Evolutionary conservation across 768 basidiomycete genomes (phyloP).

Genomic region (Russula sp.): DNA sequence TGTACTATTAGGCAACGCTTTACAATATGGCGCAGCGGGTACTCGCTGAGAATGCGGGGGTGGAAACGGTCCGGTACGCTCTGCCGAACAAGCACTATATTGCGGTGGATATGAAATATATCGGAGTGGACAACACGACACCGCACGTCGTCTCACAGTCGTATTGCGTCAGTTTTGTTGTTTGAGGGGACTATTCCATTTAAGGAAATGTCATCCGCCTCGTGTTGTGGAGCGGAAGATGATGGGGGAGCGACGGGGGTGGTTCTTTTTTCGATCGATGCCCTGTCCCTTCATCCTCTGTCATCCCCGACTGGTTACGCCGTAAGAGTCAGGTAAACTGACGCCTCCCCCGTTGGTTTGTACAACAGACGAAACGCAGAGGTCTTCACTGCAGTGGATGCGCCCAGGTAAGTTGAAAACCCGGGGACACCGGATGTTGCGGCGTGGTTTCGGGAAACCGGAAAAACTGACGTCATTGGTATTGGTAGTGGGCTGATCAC

Average conservation of each 20-base stretch:
- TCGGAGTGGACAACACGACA: constrained; percentile 44
- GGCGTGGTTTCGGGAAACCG: background rate
- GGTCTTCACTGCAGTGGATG: constrained; percentile 79
- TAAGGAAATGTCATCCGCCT: constrained; percentile 9
- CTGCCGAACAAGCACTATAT: constrained; percentile 92
- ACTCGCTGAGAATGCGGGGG: too few relatives aligned
- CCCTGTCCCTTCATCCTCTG: background rate
- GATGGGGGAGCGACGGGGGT: constrained; percentile 16
- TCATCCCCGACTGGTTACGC: background rate
- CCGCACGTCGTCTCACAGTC: constrained; percentile 30
- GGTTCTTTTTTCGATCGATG: constrained; percentile 19
- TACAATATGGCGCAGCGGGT: constrained; percentile 71
- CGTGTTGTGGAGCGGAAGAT: constrained; percentile 21
- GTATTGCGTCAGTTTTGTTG: constrained; percentile 19
- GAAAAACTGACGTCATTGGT: constrained; percentile 21
- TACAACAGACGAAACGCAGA: constrained; percentile 35
- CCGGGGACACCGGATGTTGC: background rate
- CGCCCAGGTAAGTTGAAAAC: constrained; percentile 60
- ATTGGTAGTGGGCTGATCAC: constrained; percentile 23
- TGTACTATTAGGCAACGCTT: constrained; percentile 71
- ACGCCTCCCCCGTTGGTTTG: background rate
- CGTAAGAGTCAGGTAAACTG: background rate
- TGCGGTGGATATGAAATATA: constrained; percentile 74
- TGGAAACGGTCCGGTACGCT: too few relatives aligned
- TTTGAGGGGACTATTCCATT: constrained; percentile 15